Evolutionary conservation across 2,329 filamentous ascomycete genomes (phyloP).

Genomic region (Ophiosphaerella korrae): DNA sequence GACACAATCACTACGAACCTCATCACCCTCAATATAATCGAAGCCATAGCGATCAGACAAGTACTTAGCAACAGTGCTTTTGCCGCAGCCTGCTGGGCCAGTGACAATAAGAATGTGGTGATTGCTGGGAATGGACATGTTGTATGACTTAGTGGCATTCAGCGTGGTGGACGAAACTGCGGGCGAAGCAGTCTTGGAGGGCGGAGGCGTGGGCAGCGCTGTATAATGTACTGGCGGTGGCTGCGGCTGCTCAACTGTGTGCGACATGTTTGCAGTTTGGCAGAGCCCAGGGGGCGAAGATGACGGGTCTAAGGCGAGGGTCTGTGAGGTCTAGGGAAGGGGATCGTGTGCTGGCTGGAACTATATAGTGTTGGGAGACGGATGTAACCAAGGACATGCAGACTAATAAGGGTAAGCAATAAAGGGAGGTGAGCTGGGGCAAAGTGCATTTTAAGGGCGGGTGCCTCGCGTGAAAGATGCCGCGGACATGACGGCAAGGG

Average conservation of each 20-base stretch:
- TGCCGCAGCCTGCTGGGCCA: conserved; percentile 60
- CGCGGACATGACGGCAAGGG: conserved; percentile 44
- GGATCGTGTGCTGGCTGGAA: conserved; percentile 13
- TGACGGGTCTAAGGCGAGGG: conserved; percentile 1
- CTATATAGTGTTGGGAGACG: conserved; percentile 34
- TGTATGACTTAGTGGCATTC: conserved; percentile 15
- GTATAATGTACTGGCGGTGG: conserved; percentile 37
- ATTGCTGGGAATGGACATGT: conserved; percentile 43
- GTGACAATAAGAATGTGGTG: conserved; percentile 59
- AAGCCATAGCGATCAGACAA: conserved; percentile 51
- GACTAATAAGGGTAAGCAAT: conserved; percentile 27
- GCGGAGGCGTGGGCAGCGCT: conserved; percentile 35
- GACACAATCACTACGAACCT: conserved; percentile 40
- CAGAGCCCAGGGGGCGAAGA: conserved; percentile 4
- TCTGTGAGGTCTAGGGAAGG: conserved; percentile 14
- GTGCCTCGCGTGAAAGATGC: conserved; percentile 22
- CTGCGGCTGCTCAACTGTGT: conserved; percentile 39
- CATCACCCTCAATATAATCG: conserved; percentile 59
- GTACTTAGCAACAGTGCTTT: conserved; percentile 57
- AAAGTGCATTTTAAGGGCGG: conserved; percentile 27
- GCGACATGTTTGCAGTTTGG: conserved; percentile 36
- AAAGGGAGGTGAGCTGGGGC: conserved; percentile 28
- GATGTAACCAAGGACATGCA: conserved; percentile 25
- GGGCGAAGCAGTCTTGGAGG: conserved; percentile 34
- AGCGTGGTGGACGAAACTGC: conserved; percentile 24